Base-by-base conservation (phyloP, 176 grass and related monocot species). In the Oryza glaberrima region DNA sequence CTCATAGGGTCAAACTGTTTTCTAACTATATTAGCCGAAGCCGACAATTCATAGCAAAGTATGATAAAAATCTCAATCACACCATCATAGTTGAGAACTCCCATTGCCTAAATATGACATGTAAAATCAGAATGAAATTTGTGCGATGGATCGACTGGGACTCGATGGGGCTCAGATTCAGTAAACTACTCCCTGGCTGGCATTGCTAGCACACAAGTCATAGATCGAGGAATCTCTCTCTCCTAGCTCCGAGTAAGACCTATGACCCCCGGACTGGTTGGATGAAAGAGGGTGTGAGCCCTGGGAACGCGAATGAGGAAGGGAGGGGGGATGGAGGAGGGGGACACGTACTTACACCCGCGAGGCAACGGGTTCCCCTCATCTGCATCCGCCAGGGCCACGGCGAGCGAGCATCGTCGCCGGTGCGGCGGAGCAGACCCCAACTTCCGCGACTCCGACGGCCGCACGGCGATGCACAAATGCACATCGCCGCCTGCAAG, bases 321-420 rank as follows among this genome's bases (percentile, higher is more conserved):
- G 23, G 17, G 73, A 40, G 6, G 25, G 56, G 12, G 20, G 25
- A 54, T 47, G 58, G 70, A 35, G 76, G 11, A 52, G 68, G 36
- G 75, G 48, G 48, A 19, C 32, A 86, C 2, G 12, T 77, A 17
- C 20, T 23, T 25, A 61, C 76, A 20, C 83, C 83, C 74, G 73
- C 78, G 56, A 45, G 58, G 76, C 77, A 6, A 44, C 10, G 16
- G 77, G 12, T 67, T 28, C 68, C 38, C 28, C 25, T 90, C 66
- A 9, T 11, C 19, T 8, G 19, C 19, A 2, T 32, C 56, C 65
- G 58, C 77, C 78, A 40, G 28, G 30, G 47, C 43, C 34, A 47
- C 7, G 4, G 35, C 7, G 56, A 60, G 35, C 7, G 56, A 60
- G 56, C 75, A 10, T 54, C 52, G 28, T 32, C 13, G 36, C 76